phyloP scores from a whole-genome alignment of 768 basidiomycete genomes.

The Hysterangium stoloniferum region DNA sequence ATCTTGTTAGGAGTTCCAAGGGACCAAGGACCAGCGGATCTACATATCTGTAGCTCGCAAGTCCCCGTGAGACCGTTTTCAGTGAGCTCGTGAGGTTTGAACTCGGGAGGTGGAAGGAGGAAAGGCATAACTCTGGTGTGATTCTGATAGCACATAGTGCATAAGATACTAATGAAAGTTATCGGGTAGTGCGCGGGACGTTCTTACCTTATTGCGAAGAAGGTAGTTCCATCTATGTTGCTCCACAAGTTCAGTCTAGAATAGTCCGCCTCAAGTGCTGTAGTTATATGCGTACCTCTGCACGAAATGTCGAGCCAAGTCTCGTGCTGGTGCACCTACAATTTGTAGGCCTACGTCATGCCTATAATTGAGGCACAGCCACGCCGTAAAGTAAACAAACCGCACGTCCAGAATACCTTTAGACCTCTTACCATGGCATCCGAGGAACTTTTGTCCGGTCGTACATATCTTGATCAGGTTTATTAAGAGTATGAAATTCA shows the following conservation, averaged over 20 bases:
- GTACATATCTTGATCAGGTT: slow-evolving; percentile 93
- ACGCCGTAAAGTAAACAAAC: slow-evolving; percentile 1
- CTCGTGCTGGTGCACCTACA: slow-evolving; percentile 92
- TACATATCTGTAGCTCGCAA: slow-evolving; percentile 94
- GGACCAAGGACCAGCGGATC: slow-evolving; percentile 95
- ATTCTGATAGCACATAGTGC: slow-evolving; percentile 44
- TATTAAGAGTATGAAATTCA: slow-evolving; percentile 81
- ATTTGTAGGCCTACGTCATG: slow-evolving; percentile 96
- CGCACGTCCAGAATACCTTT: not conserved
- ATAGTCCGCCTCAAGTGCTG: not conserved
- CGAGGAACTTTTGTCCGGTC: slow-evolving; percentile 82
- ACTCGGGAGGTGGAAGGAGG: slow-evolving; percentile 89
- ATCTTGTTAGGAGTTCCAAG: slow-evolving; percentile 78
- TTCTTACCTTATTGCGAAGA: slow-evolving; percentile 77
- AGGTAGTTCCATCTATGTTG: slow-evolving; percentile 87
- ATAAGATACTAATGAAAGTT: not conserved
- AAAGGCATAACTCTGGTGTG: slow-evolving; percentile 91
- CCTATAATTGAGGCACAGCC: slow-evolving; percentile 48
- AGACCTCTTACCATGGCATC: slow-evolving; percentile 83
- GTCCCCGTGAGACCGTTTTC: slow-evolving; percentile 85
- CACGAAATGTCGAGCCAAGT: slow-evolving; percentile 90
- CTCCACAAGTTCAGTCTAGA: not conserved
- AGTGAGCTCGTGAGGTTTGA: slow-evolving; percentile 69
- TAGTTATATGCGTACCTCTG: slow-evolving; percentile 50
- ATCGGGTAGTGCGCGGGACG: not conserved